Evolutionary conservation across 176 grass and related monocot species (phyloP), one percentile per base, ranked within the genome.

Genomic region (Rhynchospora tenuis): DNA sequence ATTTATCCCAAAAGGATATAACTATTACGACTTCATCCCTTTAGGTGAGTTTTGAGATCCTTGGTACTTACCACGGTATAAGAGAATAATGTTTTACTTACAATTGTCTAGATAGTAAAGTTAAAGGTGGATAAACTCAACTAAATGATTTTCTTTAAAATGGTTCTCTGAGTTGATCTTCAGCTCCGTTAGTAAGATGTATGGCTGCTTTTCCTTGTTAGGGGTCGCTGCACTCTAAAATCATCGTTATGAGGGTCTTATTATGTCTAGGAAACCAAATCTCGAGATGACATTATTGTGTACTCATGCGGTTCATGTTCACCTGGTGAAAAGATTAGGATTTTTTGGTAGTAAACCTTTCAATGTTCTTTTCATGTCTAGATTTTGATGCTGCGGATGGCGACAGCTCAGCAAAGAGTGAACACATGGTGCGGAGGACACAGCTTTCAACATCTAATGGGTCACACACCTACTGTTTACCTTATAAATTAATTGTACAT

Each of bases 1-100:
- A 80, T 98, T 98, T 85, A 80, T 98, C 75, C 95, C 92, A 68
- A 89, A 86, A 94, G 95, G 93, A 84, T 90, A 98, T 73, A 95
- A 95, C 56, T 83, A 86, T 77, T 98, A 93, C 65, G 92, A 95
- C 86, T 79, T 98, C 59, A 95, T 93, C 80, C 92, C 95, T 80
- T 85, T 93, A 90, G 95, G 95, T 98, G 89, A 87, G 69, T 60
- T n/a, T n/a, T 65, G 75, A 83, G 45, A 14, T 76, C 50, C 22
- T 42, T 24, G 15, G 12, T 54, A 50, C 42, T 14, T 31, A 56
- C 15, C 2, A 4, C 33, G 33, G 33, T 4, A 38, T 38, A 38
- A 38, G 33, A 69, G n/a, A 16, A 45, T 70, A 33, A 54, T 52
- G 22, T 16, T 75, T 28, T 9, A 55, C 10, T 26, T 29, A 23